Evolutionary conservation across 2,329 filamentous ascomycete genomes (phyloP), one percentile per base, ranked within the genome.

Genomic region (Hyphodiscus sp.): DNA sequence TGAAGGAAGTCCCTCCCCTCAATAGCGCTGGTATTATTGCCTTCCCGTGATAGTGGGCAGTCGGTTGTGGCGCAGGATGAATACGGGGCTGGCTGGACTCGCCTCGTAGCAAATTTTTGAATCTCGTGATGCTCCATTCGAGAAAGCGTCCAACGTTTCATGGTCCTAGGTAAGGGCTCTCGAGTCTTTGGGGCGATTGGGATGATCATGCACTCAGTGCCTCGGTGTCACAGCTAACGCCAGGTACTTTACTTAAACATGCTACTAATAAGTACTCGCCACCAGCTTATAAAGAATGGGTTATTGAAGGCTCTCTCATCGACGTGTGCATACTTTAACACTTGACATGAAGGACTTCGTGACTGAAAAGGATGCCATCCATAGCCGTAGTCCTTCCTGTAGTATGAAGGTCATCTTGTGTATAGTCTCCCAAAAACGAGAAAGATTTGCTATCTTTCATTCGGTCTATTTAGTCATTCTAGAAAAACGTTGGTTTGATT

Each of bases 41-140:
- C 11, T n/a, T 38, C 33, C 18, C 33, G 6, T 13, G n/a, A 49
- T 20, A 20, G 47, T 41, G 47, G 47, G 26, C 29, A 41, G 20
- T 16, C 47, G 49, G 49, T 20, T 51, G 49, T 51, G 49, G 49
- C 49, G 49, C 18, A 43, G 41, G n/a, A 43, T 43, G 41, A 43
- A 43, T 43, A 43, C 41, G 41, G 20, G 20, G 13, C 15, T 33
- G 9, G 23, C 20, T 38, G 46, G 29, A n/a, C n/a, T n/a, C 41
- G 19, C 20, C 19, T 19, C 53, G 29, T 29, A 52, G 49, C 55
- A 48, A 51, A 48, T 54, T 57, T 44, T 42, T 49, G 18, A 49
- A 56, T 23, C 57, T 59, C 59, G 57, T 61, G 59, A 61, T 58
- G 42, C 18, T 47, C 33, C 4, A 10, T 38, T 15, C 33, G 33